These are phyloP conservation scores for Zizania palustris DNA, from an alignment of 202 grass and related monocot genomes.

Conservation along the genomic window DNA sequence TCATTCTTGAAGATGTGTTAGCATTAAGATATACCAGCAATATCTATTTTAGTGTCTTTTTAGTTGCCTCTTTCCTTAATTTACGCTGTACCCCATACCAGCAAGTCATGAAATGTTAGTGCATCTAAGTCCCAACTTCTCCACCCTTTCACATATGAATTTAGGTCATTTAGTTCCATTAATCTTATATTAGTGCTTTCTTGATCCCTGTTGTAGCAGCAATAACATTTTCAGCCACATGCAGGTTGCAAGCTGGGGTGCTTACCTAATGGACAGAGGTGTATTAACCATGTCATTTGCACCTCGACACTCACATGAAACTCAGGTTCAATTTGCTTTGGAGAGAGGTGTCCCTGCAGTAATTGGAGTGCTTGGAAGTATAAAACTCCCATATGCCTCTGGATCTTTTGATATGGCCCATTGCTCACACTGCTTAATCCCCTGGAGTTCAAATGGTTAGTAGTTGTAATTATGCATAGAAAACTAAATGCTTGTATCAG, in stretches of 20 bases:
- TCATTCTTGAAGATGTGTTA: conserved; percentile 35
- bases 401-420: conserved; percentile 91
- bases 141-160: conserved; percentile 13
- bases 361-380: conserved; percentile 83
- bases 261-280: conserved; percentile 83
- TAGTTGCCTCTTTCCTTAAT: conserved; percentile 27
- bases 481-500: background rate
- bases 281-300: conserved; percentile 95
- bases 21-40: background rate
- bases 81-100: conserved; percentile 40
- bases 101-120: conserved; percentile 17
- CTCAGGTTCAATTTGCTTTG: conserved; percentile 86
- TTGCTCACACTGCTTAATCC: conserved; percentile 88
- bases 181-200: conserved; percentile 6
- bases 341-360: conserved; percentile 91
- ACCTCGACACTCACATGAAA: conserved; percentile 75
- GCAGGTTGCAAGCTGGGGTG: conserved; percentile 91
- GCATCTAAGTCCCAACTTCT: conserved; percentile 10
- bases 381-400: conserved; percentile 86
- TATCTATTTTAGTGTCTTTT: background rate
- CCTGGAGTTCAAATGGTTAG: conserved; percentile 84
- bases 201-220: conserved; percentile 3
- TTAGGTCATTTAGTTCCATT: conserved; percentile 8
- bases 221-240: conserved; percentile 31
- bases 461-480: conserved; percentile 30